Base-by-base conservation (phyloP, 148 eudicot genomes). In the Camellia granthamiana region DNA sequence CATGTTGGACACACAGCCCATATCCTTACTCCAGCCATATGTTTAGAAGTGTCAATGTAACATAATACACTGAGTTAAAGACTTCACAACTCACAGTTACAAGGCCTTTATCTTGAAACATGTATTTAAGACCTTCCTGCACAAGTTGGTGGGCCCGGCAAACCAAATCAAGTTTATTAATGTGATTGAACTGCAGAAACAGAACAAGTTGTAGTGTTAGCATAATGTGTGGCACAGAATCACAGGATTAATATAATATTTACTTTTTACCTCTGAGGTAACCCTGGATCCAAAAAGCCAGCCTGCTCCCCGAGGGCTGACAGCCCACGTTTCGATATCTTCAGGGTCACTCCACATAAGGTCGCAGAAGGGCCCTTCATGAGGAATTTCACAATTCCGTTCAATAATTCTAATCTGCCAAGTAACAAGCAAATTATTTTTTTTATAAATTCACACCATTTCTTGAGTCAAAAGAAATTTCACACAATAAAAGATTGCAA, bases 321-420 rank as follows among this genome's bases (percentile, higher is more conserved):
- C 97, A 60, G 99, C 99, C 99, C 99, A 96, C 77, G 99, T 96
- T 82, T 96, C 99, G 73, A 96, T 96, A 81, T 96, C 99, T 89
- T 96, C 99, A 81, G 99, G 99, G 83, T 96, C 99, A 82, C 99
- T 96, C 99, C 99, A 96, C 99, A 96, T 96, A 47, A 96, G 91
- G 83, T 96, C 99, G 86, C 99, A 96, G 79, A 96, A 96, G 41
- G 99, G 99, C 75, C 99, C 99, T 89, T 96, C 99, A 77, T 96
- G 99, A 74, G 99, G 99, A 64, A 96, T 96, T 80, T 96, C 99
- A 89, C 97, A 96, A 81, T 94, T 96, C 72, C 99, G 85, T 69
- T 96, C 98, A 78, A 96, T 85, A 46, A 96, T 89, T 81, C 99
- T 88, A 78, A 96, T 96, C 99, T 96, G 92, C 80, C 56, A 80